Percentiles rank a stretch among this genome's conserved stretches.
Evolutionary conservation across 1,284 basidiomycete genomes (phyloP).

Genomic region (Apiotrichum gracile): DNA sequence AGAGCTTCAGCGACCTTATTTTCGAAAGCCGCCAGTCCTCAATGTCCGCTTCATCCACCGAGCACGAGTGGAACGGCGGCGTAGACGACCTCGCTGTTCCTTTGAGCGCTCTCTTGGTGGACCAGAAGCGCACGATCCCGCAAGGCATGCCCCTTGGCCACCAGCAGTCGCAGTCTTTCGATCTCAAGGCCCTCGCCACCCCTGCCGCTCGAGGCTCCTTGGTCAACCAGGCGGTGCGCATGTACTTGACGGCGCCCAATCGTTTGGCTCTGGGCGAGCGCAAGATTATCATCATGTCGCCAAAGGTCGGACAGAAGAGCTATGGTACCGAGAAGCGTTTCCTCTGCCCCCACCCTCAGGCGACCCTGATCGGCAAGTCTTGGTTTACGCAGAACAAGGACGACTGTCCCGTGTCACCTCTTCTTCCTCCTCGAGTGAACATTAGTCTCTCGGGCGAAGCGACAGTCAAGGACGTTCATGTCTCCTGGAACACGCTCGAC

Average conservation of each 20-base stretch:
- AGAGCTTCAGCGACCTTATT: slow-evolving; percentile 34
- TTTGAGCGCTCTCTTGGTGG: slow-evolving; percentile 17
- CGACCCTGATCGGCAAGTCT: slow-evolving; percentile 85
- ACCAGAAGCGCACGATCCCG: slow-evolving; percentile 1
- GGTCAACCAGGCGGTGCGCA: slow-evolving; percentile 18
- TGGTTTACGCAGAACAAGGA: slow-evolving; percentile 64
- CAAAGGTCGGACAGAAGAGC: slow-evolving; percentile 92
- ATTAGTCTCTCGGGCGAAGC: slow-evolving; percentile 88
- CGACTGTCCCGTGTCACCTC: slow-evolving; percentile 31
- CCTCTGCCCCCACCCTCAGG: slow-evolving; percentile 91
- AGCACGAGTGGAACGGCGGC: slow-evolving; percentile 27
- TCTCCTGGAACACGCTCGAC: slow-evolving; percentile 39
- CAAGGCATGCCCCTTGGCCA: not conserved
- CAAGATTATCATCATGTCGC: slow-evolving; percentile 91
- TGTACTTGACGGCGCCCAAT: slow-evolving; percentile 74
- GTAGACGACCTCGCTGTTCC: slow-evolving; percentile 27
- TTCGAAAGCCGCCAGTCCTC: slow-evolving; percentile 32
- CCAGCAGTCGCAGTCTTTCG: slow-evolving; percentile 3
- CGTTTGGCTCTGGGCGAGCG: slow-evolving; percentile 85
- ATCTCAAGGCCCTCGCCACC: not conserved
- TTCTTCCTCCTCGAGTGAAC: slow-evolving; percentile 69
- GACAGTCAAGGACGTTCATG: slow-evolving; percentile 55
- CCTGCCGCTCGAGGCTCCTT: not conserved
- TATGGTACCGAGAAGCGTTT: slow-evolving; percentile 96
- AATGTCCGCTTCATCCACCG: slow-evolving; percentile 33